A percentile compares a stretch with the other conserved stretches of the same genome.
Evolutionary conservation across 306 rosid genomes (phyloP).

Genomic region (Citrullus colocynthis): DNA sequence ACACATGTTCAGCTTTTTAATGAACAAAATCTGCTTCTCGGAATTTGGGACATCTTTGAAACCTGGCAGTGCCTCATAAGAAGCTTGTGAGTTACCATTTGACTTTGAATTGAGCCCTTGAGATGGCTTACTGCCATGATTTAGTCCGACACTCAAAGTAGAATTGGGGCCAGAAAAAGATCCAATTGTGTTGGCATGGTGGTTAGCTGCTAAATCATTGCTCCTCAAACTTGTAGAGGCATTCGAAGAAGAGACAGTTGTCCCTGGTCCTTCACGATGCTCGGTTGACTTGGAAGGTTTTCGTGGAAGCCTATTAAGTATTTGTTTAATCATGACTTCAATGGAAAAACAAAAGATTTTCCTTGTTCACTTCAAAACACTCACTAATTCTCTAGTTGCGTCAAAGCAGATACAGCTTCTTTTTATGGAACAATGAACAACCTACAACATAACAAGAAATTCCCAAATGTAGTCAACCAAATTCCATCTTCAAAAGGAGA

Average conservation of each 20-base stretch:
- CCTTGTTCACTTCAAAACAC: constrained; percentile 22
- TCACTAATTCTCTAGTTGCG: constrained; percentile 14
- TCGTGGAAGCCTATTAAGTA: constrained; percentile 76
- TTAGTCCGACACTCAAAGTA: constrained; percentile 37
- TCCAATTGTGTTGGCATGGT: constrained; percentile 32
- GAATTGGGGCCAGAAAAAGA: constrained; percentile 37
- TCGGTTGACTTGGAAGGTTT: constrained; percentile 74
- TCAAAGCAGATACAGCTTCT: constrained; percentile 25
- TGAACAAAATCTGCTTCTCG: constrained; percentile 74
- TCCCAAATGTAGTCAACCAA: constrained; percentile 13
- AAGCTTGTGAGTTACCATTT: constrained; percentile 44
- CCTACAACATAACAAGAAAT: constrained; percentile 8
- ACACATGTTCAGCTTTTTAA: constrained; percentile 76
- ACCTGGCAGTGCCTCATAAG: constrained; percentile 73
- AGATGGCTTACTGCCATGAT: constrained; percentile 37
- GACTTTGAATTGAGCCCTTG: constrained; percentile 52
- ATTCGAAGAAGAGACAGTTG: constrained; percentile 48
- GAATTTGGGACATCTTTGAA: constrained; percentile 77
- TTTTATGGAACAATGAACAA: constrained; percentile 6
- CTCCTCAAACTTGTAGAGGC: constrained; percentile 47
- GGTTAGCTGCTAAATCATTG: constrained; percentile 27
- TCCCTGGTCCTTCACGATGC: constrained; percentile 70
- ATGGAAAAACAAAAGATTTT: constrained; percentile 13
- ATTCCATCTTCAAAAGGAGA: background rate
- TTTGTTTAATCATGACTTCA: constrained; percentile 82